These are phyloP conservation scores for Coemansia sp. DNA, from an alignment of 192 early-diverging fungal species.

Conservation along the genomic window DNA sequence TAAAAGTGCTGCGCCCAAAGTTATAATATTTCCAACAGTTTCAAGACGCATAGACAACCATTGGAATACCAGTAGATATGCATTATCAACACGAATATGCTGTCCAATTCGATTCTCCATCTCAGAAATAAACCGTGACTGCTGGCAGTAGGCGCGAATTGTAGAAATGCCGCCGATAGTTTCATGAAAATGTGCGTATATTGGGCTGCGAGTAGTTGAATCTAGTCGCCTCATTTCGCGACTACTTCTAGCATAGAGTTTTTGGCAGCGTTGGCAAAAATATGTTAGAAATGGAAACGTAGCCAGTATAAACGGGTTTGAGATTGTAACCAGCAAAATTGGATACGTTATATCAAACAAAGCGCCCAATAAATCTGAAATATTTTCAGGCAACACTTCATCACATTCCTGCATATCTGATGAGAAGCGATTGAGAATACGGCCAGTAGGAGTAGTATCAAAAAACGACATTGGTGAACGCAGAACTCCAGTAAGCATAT, in stretches of 20 bases:
- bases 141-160: constrained; percentile 81
- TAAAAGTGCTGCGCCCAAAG: constrained; percentile 70
- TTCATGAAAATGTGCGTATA: constrained; percentile 81
- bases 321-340: constrained; percentile 55
- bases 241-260: constrained; percentile 70
- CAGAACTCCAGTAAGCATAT: constrained; percentile 63
- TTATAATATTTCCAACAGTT: constrained; percentile 66
- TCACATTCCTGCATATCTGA: constrained; percentile 63
- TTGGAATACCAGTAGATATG: constrained; percentile 66
- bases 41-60: constrained; percentile 78
- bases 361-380: constrained; percentile 48
- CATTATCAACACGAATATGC: constrained; percentile 76
- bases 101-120: constrained; percentile 67
- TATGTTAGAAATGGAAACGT: constrained; percentile 68
- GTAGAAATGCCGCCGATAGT: constrained; percentile 74
- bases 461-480: constrained; percentile 74
- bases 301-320: constrained; percentile 65
- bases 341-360: constrained; percentile 55
- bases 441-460: constrained; percentile 69
- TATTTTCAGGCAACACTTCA: constrained; percentile 57
- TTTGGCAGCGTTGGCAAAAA: constrained; percentile 69
- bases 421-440: constrained; percentile 72
- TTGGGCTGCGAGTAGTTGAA: constrained; percentile 69
- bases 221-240: constrained; percentile 86
- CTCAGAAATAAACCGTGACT: constrained; percentile 66